A percentile compares a stretch with the other conserved stretches of the same genome.
Evolutionary conservation across 2,329 filamentous ascomycete species (phyloP).

Genomic region (Arthrocladium fulminans): DNA sequence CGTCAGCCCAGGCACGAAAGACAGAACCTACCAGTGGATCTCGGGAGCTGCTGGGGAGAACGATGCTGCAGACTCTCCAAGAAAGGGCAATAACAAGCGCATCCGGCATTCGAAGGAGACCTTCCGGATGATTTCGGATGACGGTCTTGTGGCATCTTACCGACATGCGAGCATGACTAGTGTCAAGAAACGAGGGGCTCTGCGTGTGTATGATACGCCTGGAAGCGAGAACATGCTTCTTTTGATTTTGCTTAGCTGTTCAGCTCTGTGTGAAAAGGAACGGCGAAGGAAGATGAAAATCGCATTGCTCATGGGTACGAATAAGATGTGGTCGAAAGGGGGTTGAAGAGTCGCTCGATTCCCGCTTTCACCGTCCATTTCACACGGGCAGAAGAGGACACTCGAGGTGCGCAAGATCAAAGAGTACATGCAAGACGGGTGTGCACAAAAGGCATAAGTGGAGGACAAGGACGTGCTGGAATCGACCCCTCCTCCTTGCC

Average conservation of each 20-base stretch:
- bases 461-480: too few relatives aligned
- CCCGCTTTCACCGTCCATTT: background rate
- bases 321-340: background rate
- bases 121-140: conserved; percentile 1
- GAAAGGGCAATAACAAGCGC: background rate
- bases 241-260: conserved; percentile 5
- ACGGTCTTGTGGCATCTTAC: conserved; percentile 1
- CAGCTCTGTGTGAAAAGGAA: conserved; percentile 3
- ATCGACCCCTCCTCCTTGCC: background rate
- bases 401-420: background rate
- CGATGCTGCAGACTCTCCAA: background rate
- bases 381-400: background rate
- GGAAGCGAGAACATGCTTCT: background rate
- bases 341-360: background rate
- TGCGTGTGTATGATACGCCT: conserved; percentile 1
- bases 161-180: background rate
- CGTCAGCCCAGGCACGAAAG: background rate
- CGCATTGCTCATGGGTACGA: background rate
- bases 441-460: background rate
- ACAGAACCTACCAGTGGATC: background rate
- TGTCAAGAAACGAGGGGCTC: conserved; percentile 1
- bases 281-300: conserved; percentile 3
- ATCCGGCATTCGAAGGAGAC: background rate
- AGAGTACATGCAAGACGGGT: background rate
- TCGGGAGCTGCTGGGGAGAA: background rate